Conservation (phyloP, 148 eudicot species). For the Beta vulgaris region DNA sequence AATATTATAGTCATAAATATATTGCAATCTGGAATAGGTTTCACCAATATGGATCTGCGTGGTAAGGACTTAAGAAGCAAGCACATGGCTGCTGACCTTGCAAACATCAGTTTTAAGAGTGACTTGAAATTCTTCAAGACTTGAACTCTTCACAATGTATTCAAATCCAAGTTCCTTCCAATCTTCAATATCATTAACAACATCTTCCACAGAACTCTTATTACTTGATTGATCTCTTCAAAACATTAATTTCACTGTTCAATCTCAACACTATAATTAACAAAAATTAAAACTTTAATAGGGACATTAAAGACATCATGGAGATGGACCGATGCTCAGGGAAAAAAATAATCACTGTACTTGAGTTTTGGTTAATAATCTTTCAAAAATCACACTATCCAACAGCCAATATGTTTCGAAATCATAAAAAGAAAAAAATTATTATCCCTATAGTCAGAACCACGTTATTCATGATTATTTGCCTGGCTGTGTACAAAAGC, state of each 20-base stretch:
- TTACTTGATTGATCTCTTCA: conserved; percentile 86
- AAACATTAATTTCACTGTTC: conserved; percentile 79
- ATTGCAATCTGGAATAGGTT: conserved; percentile 16
- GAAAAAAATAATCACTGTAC: neutral
- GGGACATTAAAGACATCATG: conserved; percentile 19
- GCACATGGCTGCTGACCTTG: conserved; percentile 92
- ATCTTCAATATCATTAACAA: conserved; percentile 78
- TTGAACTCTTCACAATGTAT: conserved; percentile 82
- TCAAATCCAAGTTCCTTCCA: conserved; percentile 69
- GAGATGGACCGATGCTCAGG: conserved; percentile 2
- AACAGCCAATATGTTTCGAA: neutral
- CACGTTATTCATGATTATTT: neutral
- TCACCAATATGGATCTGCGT: conserved; percentile 35
- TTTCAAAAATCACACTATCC: neutral
- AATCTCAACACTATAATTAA: conserved; percentile 62
- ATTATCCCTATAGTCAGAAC: neutral
- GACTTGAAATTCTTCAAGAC: conserved; percentile 98
- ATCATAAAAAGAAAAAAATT: neutral
- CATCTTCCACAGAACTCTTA: conserved; percentile 90
- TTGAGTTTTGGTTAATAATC: neutral
- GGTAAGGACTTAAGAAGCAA: conserved; percentile 62
- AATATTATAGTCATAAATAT: conserved; percentile 5
- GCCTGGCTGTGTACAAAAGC: neutral
- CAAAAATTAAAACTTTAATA: conserved; percentile 28
- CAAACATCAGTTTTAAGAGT: conserved; percentile 63